Evolutionary conservation across 2,329 filamentous ascomycete genomes (phyloP), one percentile per base, ranked within the genome.

Genomic region (Cladophialophora bantiana): DNA sequence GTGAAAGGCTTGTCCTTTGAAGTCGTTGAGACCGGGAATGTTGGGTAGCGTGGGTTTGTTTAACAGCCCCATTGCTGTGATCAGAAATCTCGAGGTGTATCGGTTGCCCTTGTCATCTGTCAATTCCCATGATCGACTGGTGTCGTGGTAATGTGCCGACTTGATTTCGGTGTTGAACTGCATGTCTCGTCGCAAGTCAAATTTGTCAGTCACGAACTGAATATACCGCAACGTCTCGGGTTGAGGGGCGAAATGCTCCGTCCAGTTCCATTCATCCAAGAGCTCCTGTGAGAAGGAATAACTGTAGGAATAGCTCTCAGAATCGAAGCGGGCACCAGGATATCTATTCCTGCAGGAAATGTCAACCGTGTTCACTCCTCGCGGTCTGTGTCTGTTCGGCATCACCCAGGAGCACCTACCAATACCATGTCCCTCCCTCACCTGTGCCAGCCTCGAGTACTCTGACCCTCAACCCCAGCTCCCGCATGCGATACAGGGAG

Each of bases 201-300:
- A 74, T 2, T 78, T 78, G 15, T 80, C 73, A 45, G 79, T 82
- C 2, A 84, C 77, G 63, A 83, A 80, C 9, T 75, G 70, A 52
- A 85, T 83, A 71, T 86, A 85, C 2, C 66, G 64, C 32, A 73
- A 60, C 1, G 75, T 72, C 36, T 78, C 77, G 1, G 71, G 67
- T 42, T 74, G 72, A 3, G 65, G 53, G 4, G 69, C 57, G 48
- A 65, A 72, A 36, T 54, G 54, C 56, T 71, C 66, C 10, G 60
- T 65, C 66, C 69, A 71, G 36, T 66, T 32, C 69, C 70, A 71
- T 54, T 71, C 58, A 5, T 69, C 66, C 5, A 75, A 61, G 10
- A 72, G 62, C 20, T 75, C 73, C 9, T 66, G 20, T 35, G 69
- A 67, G 59, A 74, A 77, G 1, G 69, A 69, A 55, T 70, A 73